Evolutionary conservation across 2,329 filamentous ascomycete species (phyloP).

Genomic region (Pyrenophora tritici-repentis): DNA sequence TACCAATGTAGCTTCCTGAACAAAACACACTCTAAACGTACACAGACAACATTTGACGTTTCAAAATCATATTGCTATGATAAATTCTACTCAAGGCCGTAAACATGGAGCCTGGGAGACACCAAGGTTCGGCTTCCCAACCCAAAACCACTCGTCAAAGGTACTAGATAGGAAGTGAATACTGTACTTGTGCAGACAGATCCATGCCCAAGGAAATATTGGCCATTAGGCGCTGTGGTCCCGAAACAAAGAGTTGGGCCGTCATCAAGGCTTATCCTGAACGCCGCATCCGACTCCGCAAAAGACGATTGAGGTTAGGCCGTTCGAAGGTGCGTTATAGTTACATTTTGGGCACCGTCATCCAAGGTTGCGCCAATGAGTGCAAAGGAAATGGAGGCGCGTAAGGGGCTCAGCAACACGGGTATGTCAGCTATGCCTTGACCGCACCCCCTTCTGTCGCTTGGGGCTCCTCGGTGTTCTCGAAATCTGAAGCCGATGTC

Average conservation of each 20-base stretch:
- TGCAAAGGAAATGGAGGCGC: slow-evolving; percentile 2
- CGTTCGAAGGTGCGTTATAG: slow-evolving; percentile 17
- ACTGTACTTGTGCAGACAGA: not conserved
- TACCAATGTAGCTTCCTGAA: no score
- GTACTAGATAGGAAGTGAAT: slow-evolving; percentile 30
- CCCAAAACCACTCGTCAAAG: slow-evolving; percentile 2
- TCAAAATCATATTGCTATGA: slow-evolving; percentile 13
- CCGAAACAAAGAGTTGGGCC: slow-evolving; percentile 5
- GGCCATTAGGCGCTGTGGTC: slow-evolving; percentile 7
- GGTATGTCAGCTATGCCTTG: slow-evolving; percentile 23
- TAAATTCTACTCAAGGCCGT: slow-evolving; percentile 11
- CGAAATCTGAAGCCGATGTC: slow-evolving; percentile 71
- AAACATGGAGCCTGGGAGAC: not conserved
- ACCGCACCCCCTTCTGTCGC: slow-evolving; percentile 19
- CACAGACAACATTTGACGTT: not conserved
- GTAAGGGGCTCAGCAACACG: slow-evolving; percentile 2
- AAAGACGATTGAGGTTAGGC: slow-evolving; percentile 18
- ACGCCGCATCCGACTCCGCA: slow-evolving; percentile 23
- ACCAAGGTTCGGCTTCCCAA: not conserved
- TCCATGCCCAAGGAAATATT: slow-evolving; percentile 7
- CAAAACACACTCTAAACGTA: no score
- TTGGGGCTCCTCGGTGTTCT: slow-evolving; percentile 38
- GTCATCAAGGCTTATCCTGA: slow-evolving; percentile 13
- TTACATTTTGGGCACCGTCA: slow-evolving; percentile 25
- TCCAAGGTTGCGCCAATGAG: slow-evolving; percentile 10